Percentiles rank a stretch among this genome's conserved stretches.
Conservation (phyloP, 176 grass and related monocot species). For the Eragrostis curvula region DNA sequence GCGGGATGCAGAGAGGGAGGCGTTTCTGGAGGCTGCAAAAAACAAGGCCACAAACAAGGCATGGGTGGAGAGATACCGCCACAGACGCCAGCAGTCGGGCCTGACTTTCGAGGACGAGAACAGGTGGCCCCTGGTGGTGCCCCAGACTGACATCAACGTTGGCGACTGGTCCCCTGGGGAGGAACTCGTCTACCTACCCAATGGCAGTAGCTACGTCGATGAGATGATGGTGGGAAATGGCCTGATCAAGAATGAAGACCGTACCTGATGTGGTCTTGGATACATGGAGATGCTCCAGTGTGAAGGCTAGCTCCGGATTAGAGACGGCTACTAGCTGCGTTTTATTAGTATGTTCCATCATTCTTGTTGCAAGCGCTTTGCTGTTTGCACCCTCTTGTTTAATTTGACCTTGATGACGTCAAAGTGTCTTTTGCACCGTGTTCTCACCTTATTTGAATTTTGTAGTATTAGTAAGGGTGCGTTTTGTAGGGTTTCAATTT, state of each 20-base stretch:
- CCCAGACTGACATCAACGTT: not conserved
- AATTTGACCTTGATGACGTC: no score
- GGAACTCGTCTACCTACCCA: conserved; percentile 19
- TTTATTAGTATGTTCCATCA: no score
- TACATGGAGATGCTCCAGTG: not conserved
- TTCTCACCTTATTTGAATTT: not conserved
- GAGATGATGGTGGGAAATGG: not conserved
- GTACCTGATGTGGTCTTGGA: not conserved
- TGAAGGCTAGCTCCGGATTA: not conserved
- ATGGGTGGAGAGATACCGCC: conserved; percentile 6
- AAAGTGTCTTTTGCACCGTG: not conserved
- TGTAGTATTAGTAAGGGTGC: no score
- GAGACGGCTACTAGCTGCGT: not conserved
- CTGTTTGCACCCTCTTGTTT: not conserved
- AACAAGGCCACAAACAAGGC: conserved; percentile 19
- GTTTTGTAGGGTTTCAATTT: no score
- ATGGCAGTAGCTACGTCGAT: conserved; percentile 21
- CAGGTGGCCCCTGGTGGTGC: conserved; percentile 10
- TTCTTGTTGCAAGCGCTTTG: not conserved
- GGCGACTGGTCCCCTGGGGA: not conserved
- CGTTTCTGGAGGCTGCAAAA: conserved; percentile 2
- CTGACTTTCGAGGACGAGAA: conserved; percentile 22
- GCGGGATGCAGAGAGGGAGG: conserved; percentile 15
- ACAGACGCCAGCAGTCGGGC: not conserved
- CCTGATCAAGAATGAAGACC: not conserved